phyloP scores from a whole-genome alignment of 306 rosid genomes.

The Lablab purpureus region DNA sequence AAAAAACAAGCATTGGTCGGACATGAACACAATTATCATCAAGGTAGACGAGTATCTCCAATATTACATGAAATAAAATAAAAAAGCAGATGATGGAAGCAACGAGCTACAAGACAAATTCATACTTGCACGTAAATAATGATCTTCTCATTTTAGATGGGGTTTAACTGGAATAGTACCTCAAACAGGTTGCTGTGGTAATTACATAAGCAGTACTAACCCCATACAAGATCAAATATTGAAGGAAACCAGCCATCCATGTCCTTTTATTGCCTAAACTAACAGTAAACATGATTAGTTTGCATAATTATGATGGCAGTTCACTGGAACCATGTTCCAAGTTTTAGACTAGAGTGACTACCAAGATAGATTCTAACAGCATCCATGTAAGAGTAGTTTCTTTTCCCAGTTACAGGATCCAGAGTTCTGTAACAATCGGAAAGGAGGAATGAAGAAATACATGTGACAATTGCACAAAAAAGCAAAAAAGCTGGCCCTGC shows the following conservation, averaged over 20 bases:
- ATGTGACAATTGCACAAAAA: constrained; percentile 53
- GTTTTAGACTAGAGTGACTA: constrained; percentile 39
- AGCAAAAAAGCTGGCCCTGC: constrained; percentile 58
- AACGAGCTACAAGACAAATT: background rate
- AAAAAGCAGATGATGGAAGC: constrained; percentile 8
- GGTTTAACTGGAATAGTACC: constrained; percentile 51
- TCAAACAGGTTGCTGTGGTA: constrained; percentile 63
- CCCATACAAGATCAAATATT: constrained; percentile 68
- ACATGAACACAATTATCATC: background rate
- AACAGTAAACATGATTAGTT: constrained; percentile 45
- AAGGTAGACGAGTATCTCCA: background rate
- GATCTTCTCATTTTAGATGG: background rate
- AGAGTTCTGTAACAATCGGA: constrained; percentile 73
- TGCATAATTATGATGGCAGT: background rate
- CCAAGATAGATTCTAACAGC: constrained; percentile 69
- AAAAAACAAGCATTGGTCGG: background rate
- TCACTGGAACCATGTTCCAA: constrained; percentile 36
- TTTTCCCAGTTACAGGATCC: constrained; percentile 58
- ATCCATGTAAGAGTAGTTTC: constrained; percentile 64
- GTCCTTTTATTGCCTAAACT: constrained; percentile 55
- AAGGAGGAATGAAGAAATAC: constrained; percentile 53
- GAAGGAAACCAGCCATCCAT: constrained; percentile 59
- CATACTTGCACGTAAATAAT: background rate
- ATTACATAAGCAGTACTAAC: constrained; percentile 57
- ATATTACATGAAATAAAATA: background rate